Percentiles rank a stretch among this genome's conserved stretches.
Conservation (phyloP, 306 rosid species). For the Arachis hypogaea region DNA sequence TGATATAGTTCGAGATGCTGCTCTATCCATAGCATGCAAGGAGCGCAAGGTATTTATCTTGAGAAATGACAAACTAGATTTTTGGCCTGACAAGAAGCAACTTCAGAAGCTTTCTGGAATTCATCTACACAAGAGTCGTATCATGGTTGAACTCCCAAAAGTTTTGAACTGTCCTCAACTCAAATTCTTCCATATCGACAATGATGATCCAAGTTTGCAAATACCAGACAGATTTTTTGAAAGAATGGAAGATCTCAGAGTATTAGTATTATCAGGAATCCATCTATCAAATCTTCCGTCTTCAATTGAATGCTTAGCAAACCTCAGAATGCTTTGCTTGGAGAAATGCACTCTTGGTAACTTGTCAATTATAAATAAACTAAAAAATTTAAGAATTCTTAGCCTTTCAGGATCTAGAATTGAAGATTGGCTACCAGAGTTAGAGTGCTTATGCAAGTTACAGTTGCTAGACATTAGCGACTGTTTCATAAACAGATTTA, state of each 20-base stretch:
- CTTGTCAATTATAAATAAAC: background rate
- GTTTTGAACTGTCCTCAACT: slow-evolving; percentile 6
- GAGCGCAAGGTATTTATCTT: background rate
- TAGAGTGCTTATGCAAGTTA: background rate
- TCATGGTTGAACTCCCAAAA: background rate
- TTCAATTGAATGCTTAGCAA: background rate
- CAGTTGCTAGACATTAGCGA: slow-evolving; percentile 7
- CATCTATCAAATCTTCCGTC: background rate
- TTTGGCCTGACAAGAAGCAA: background rate
- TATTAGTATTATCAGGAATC: background rate
- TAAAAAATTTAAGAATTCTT: slow-evolving; percentile 21
- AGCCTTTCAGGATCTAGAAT: slow-evolving; percentile 6
- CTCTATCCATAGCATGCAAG: slow-evolving; percentile 20
- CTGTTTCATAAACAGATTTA: background rate
- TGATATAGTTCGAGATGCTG: slow-evolving; percentile 14
- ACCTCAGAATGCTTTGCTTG: slow-evolving; percentile 6
- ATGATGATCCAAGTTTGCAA: background rate
- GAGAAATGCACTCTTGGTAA: background rate
- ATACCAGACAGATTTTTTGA: background rate
- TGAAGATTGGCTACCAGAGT: background rate
- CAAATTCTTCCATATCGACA: background rate
- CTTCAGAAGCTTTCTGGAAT: background rate
- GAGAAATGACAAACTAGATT: slow-evolving; percentile 10
- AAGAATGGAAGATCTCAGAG: slow-evolving; percentile 9
- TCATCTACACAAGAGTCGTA: background rate